Base-by-base conservation (phyloP, 106 monocot genomes). In the Agapanthus africanus region DNA sequence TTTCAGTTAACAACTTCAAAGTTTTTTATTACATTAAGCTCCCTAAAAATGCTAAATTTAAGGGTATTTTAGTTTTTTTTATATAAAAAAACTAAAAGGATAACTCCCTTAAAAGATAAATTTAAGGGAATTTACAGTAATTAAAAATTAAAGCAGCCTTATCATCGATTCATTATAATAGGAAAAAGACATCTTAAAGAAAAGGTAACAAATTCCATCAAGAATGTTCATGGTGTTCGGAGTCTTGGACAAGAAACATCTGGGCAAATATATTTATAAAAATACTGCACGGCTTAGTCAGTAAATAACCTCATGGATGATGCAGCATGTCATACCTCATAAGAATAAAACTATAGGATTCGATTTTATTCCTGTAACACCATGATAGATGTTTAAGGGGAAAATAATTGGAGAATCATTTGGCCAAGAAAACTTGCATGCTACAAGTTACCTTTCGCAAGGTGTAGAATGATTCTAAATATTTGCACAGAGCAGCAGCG, bases 381-480 rank as follows among this genome's bases (percentile, higher is more conserved):
- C 13, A 19, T 49, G 4, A 47, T 47, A 47, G 19, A 15, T 47
- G 11, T 47, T 47, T 47, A 15, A 25, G 7, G 0, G 52, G 52
- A 54, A 54, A 14, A 54, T 54, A 14, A 54, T 11, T 26, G 52
- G 25, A 54, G 52, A 54, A 14, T 44, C 44, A 44, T 14, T n/a
- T n/a, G 44, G 2, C 44, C 3, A 11, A 4, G 44, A 6, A 44
- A 44, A 14, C 42, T 8, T 59, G 37, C 16, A 37, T n/a, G 1
- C 21, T 7, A 63, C 21, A 26, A 40, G 36, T 77, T 49, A 97
- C 95, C 86, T 97, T 97, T 1, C 95, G 76, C 37, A 95, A 74
- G 36, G 88, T 91, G 50, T 97, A 97, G 88, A 97, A 97, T 18
- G 95, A 86, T 64, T 97, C 95, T 47, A 97, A 42, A 79, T 97